phyloP scores from a whole-genome alignment of 345 rosid genomes.

The Hevea brasiliensis region DNA sequence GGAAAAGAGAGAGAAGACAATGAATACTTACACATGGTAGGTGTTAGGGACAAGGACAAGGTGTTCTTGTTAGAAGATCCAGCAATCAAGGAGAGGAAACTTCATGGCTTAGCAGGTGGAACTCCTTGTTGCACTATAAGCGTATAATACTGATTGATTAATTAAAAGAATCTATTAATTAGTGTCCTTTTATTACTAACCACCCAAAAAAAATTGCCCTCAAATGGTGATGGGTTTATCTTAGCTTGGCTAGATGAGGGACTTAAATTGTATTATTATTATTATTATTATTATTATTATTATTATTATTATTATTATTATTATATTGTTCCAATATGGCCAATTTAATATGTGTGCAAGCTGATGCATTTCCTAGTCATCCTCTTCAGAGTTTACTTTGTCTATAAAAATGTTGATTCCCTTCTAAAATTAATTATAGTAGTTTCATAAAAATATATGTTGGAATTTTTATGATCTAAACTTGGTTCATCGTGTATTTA shows the following conservation, averaged over 20 bases:
- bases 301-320: too few relatives aligned
- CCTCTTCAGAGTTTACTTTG: neutral
- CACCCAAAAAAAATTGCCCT: neutral
- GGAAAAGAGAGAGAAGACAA: slow-evolving; percentile 85
- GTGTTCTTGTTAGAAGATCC: slow-evolving; percentile 83
- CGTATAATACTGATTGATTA: slow-evolving; percentile 34
- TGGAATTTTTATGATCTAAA: too few relatives aligned
- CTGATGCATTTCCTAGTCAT: slow-evolving; percentile 35
- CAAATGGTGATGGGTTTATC: slow-evolving; percentile 4
- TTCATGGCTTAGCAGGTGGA: slow-evolving; percentile 30
- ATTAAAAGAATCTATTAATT: too few relatives aligned
- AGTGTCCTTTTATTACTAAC: slow-evolving; percentile 14
- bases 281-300: neutral
- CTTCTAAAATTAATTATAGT: neutral
- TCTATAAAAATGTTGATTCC: neutral
- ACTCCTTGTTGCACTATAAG: slow-evolving; percentile 48
- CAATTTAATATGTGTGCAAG: slow-evolving; percentile 23
- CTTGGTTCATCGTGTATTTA: too few relatives aligned
- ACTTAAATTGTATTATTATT: neutral
- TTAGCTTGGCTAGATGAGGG: neutral
- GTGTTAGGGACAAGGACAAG: slow-evolving; percentile 83
- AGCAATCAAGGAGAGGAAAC: slow-evolving; percentile 72
- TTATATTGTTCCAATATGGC: slow-evolving; percentile 11
- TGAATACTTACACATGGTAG: slow-evolving; percentile 89
- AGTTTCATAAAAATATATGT: too few relatives aligned